phyloP scores from a whole-genome alignment of 306 rosid species.

The Casuarina equisetifolia region DNA sequence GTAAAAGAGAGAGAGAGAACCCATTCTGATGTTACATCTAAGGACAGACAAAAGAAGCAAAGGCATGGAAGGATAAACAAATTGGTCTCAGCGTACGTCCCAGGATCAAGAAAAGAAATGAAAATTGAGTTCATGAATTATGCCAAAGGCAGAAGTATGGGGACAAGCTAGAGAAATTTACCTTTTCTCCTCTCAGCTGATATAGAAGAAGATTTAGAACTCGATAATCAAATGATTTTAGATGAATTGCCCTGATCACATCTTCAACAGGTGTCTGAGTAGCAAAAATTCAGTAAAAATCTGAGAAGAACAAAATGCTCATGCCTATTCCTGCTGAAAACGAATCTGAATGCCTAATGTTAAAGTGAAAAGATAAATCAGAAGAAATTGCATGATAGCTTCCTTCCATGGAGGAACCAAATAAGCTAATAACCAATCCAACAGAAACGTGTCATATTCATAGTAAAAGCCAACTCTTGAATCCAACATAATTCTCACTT shows the following conservation, averaged over 20 bases:
- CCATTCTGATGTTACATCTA: neutral
- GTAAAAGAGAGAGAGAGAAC: neutral
- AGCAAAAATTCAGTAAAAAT: conserved; percentile 30
- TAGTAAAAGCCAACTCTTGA: neutral
- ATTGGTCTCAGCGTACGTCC: neutral
- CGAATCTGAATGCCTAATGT: neutral
- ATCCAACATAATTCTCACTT: neutral
- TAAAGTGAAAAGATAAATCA: neutral
- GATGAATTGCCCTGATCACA: conserved; percentile 72
- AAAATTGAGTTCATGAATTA: neutral
- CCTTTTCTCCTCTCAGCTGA: conserved; percentile 75
- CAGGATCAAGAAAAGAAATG: neutral
- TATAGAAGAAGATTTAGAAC: conserved; percentile 90
- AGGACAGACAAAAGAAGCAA: neutral
- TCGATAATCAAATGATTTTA: conserved; percentile 88
- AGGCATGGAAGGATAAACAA: conserved; percentile 1
- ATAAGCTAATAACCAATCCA: neutral
- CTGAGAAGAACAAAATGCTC: conserved; percentile 7
- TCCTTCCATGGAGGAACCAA: neutral
- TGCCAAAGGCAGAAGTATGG: neutral
- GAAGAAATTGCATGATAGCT: neutral
- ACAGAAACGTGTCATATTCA: neutral
- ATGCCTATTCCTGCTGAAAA: neutral
- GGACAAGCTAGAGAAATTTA: conserved; percentile 29
- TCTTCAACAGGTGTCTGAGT: conserved; percentile 70